Evolutionary conservation across 148 eudicot species (phyloP).

Genomic region (Beta vulgaris): DNA sequence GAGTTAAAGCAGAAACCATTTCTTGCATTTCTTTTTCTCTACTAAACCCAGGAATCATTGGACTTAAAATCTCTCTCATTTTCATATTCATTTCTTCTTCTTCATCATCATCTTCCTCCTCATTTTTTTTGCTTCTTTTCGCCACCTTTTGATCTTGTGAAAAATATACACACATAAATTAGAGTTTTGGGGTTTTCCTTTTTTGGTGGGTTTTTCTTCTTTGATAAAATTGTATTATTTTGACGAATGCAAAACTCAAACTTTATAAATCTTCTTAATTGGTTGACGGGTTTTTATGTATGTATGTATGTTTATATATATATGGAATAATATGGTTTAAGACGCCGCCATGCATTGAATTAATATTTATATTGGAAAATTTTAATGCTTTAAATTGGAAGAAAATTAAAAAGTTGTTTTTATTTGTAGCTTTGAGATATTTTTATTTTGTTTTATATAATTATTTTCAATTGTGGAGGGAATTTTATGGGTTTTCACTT

Average conservation of each 20-base stretch:
- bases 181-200: no score
- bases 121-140: conserved; percentile 21
- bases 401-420: conserved; percentile 10
- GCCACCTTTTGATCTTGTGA: conserved; percentile 35
- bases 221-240: background rate
- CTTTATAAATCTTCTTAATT: background rate
- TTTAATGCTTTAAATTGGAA: conserved; percentile 8
- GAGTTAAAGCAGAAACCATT: conserved; percentile 71
- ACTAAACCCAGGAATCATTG: conserved; percentile 41
- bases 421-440: background rate
- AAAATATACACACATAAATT: conserved; percentile 23
- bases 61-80: conserved; percentile 24
- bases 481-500: conserved; percentile 1
- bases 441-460: background rate
- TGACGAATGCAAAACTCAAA: background rate
- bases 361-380: background rate
- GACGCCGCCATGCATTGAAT: conserved; percentile 30
- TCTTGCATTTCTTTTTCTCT: conserved; percentile 56
- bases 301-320: background rate
- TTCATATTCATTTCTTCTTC: conserved; percentile 17
- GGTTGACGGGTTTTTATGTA: background rate
- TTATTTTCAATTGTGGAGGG: background rate
- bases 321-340: background rate
- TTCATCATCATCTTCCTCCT: conserved; percentile 14
- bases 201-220: background rate